These are phyloP conservation scores for Termitomyces sp. DNA, from an alignment of 768 basidiomycete species.

Conservation along the genomic window DNA sequence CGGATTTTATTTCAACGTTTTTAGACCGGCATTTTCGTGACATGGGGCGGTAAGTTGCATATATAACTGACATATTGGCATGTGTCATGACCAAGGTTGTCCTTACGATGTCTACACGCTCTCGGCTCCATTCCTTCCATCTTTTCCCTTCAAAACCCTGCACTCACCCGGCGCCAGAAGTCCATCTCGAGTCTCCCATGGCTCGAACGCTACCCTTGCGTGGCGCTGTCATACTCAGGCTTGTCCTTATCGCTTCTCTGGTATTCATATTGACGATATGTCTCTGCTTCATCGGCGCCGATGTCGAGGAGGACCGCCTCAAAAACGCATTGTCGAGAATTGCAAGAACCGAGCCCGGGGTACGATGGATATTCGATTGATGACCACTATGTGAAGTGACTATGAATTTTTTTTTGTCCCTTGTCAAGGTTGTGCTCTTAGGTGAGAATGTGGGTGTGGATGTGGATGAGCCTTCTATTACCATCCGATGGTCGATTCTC, in stretches of 20 bases:
- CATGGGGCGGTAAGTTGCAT: not conserved
- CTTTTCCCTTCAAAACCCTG: not conserved
- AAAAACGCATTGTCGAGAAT: not conserved
- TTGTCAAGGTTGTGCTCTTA: constrained; percentile 42
- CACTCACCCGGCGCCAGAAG: not conserved
- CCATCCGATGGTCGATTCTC: constrained; percentile 50
- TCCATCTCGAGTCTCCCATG: not conserved
- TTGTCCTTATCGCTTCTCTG: not conserved
- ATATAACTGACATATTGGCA: not conserved
- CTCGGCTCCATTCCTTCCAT: not conserved
- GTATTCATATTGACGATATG: not conserved
- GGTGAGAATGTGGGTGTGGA: constrained; percentile 57
- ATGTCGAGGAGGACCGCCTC: not conserved
- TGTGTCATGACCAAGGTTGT: not conserved
- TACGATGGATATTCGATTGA: not conserved
- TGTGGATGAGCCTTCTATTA: constrained; percentile 51
- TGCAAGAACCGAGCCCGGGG: not conserved
- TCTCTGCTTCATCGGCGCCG: not conserved
- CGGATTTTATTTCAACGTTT: not conserved
- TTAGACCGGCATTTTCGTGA: not conserved
- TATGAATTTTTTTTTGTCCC: too few relatives aligned
- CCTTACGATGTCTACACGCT: not conserved
- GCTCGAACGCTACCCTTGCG: not conserved
- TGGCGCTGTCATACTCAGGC: not conserved
- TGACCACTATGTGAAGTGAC: not conserved